These are phyloP conservation scores for Trichoderma asperelloides DNA, from an alignment of 495 filamentous ascomycete genomes.

Conservation along the genomic window DNA sequence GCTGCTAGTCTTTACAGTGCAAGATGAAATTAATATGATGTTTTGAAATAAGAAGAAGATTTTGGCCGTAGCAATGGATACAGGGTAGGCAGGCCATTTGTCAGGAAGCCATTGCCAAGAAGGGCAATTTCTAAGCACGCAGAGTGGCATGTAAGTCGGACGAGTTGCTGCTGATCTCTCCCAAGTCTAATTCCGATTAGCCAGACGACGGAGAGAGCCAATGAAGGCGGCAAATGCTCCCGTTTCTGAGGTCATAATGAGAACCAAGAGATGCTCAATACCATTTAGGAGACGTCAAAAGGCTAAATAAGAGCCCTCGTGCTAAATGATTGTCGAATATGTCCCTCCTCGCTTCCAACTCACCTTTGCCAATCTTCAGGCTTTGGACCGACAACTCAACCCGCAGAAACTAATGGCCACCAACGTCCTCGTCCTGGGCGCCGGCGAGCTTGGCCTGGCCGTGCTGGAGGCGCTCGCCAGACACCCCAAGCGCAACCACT, in stretches of 20 bases:
- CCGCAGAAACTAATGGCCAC: not conserved
- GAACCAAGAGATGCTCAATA: too few species aligned
- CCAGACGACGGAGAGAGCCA: not conserved
- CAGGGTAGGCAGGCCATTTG: not conserved
- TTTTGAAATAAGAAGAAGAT: too few species aligned
- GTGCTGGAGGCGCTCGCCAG: conserved; percentile 39
- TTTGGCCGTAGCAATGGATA: not conserved
- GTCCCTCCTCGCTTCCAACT: not conserved
- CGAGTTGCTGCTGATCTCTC: not conserved
- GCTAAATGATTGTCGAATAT: not conserved
- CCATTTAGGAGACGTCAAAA: not conserved
- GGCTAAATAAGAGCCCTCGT: not conserved
- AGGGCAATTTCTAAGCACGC: not conserved
- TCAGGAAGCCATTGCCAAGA: not conserved
- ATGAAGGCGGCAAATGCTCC: not conserved
- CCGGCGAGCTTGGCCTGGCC: conserved; percentile 50
- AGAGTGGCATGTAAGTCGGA: too few species aligned
- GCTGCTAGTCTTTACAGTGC: too few species aligned
- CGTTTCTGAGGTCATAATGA: too few species aligned
- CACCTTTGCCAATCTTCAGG: not conserved
- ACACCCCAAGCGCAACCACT: conserved; percentile 27
- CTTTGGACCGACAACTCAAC: not conserved
- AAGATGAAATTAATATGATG: too few species aligned
- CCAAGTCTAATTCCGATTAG: not conserved
- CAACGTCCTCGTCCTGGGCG: conserved; percentile 50